Conservation (phyloP, 1,139 yeast species). For the Protomyces inouyei region DNA sequence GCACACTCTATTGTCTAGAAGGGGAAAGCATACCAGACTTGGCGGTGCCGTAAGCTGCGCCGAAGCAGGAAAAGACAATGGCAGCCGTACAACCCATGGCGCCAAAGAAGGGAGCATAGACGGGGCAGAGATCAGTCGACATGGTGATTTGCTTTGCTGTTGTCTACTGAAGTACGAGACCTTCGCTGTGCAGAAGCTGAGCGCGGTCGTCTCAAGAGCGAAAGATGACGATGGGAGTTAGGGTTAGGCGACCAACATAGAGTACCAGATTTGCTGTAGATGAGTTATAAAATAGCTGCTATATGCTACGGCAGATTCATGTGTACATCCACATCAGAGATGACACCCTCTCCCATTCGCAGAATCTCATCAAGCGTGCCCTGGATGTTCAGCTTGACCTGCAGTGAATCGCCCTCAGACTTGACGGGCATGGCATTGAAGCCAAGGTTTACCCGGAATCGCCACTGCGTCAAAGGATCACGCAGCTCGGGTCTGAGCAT, state of each 20-base stretch:
- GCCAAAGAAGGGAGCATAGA: slow-evolving; percentile 71
- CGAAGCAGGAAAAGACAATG: slow-evolving; percentile 78
- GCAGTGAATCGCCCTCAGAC: slow-evolving; percentile 20
- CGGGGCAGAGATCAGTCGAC: slow-evolving; percentile 28
- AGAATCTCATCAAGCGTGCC: slow-evolving; percentile 69
- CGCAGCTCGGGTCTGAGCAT: slow-evolving; percentile 62
- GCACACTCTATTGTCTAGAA: background rate
- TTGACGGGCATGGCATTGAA: slow-evolving; percentile 63
- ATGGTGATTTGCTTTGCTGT: background rate
- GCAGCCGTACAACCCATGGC: slow-evolving; percentile 99
- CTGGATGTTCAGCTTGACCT: slow-evolving; percentile 62
- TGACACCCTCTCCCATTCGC: slow-evolving; percentile 66
- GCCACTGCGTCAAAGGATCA: slow-evolving; percentile 51
- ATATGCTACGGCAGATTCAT: too few species aligned
- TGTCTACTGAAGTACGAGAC: too few species aligned
- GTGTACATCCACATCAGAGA: slow-evolving; percentile 33
- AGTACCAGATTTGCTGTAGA: too few species aligned
- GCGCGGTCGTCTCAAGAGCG: too few species aligned
- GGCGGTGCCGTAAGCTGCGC: slow-evolving; percentile 98
- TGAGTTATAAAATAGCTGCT: too few species aligned
- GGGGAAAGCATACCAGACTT: slow-evolving; percentile 60
- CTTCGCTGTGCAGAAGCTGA: too few species aligned
- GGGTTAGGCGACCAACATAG: too few species aligned
- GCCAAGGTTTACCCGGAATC: slow-evolving; percentile 73
- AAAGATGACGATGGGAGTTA: too few species aligned